These are phyloP conservation scores for Solanum infundibuliforme DNA, from an alignment of 257 asterid species.

Conservation along the genomic window DNA sequence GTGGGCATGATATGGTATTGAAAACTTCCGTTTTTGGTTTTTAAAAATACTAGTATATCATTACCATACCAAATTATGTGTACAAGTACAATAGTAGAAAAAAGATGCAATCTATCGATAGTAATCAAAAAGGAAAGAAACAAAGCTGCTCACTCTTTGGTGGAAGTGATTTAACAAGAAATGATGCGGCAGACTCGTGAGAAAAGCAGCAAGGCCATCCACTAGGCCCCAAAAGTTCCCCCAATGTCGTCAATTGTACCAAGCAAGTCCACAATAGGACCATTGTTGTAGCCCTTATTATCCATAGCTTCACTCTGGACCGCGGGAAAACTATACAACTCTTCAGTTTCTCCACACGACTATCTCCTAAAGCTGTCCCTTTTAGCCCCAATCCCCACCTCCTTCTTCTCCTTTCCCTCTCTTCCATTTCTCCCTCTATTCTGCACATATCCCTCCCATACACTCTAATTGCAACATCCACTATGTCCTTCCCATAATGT, in stretches of 20 bases:
- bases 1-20: not conserved
- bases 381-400: conserved; percentile 48
- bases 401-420: conserved; percentile 24
- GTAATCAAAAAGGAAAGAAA: not conserved
- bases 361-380: conserved; percentile 42
- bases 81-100: not conserved
- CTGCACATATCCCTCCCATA: conserved; percentile 43
- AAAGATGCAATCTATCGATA: not conserved
- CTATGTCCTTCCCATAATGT: not conserved
- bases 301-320: conserved; percentile 51
- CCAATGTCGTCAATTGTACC: conserved; percentile 39
- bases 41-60: not conserved
- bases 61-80: not conserved
- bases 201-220: conserved; percentile 62
- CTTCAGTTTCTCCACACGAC: conserved; percentile 61
- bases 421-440: conserved; percentile 26
- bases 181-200: conserved; percentile 36
- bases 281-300: conserved; percentile 34
- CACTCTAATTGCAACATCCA: not conserved
- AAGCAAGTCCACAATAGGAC: conserved; percentile 46
- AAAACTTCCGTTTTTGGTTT: not conserved
- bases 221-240: conserved; percentile 52
- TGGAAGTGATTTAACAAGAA: conserved; percentile 66
- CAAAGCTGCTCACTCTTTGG: conserved; percentile 65
- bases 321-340: conserved; percentile 41